phyloP scores from a whole-genome alignment of 768 basidiomycete genomes.

The Mycena amicta region DNA sequence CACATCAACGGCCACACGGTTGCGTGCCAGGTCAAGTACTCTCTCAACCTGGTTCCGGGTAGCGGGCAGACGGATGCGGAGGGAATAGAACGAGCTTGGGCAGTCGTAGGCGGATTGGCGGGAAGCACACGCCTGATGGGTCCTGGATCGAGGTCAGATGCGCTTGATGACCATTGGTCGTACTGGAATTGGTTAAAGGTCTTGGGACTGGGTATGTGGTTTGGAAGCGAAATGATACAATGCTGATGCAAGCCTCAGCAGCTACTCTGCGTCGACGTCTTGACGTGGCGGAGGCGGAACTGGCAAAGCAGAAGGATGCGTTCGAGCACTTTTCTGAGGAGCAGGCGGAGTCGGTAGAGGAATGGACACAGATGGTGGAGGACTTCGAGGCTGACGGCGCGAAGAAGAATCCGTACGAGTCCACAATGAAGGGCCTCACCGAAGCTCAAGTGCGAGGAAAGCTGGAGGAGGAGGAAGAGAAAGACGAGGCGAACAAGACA shows the following conservation, averaged over 20 bases:
- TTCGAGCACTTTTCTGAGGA: neutral
- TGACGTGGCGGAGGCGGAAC: neutral
- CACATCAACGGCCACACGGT: slow-evolving; percentile 29
- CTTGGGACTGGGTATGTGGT: slow-evolving; percentile 24
- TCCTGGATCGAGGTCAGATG: slow-evolving; percentile 30
- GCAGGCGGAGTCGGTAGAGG: slow-evolving; percentile 1
- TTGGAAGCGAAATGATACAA: too few relatives aligned
- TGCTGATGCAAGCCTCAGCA: too few relatives aligned
- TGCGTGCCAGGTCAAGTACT: slow-evolving; percentile 26
- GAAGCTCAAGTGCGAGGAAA: too few relatives aligned
- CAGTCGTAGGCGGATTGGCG: slow-evolving; percentile 26
- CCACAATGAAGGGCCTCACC: neutral
- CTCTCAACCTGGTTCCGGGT: slow-evolving; percentile 27
- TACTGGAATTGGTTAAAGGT: slow-evolving; percentile 33
- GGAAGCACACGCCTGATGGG: slow-evolving; percentile 38
- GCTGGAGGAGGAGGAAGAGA: slow-evolving; percentile 2
- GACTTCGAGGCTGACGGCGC: slow-evolving; percentile 2
- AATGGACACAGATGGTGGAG: slow-evolving; percentile 3
- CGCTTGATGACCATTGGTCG: slow-evolving; percentile 30
- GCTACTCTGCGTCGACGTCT: neutral
- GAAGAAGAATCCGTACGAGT: slow-evolving; percentile 1
- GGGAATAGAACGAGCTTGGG: slow-evolving; percentile 33
- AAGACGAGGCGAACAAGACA: neutral
- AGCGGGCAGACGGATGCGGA: slow-evolving; percentile 37
- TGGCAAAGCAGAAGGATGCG: neutral